Percentiles rank a stretch among this genome's conserved stretches.
These are phyloP conservation scores for Macrophomina phaseolina DNA, from an alignment of 2,329 filamentous ascomycete genomes.

Conservation along the genomic window DNA sequence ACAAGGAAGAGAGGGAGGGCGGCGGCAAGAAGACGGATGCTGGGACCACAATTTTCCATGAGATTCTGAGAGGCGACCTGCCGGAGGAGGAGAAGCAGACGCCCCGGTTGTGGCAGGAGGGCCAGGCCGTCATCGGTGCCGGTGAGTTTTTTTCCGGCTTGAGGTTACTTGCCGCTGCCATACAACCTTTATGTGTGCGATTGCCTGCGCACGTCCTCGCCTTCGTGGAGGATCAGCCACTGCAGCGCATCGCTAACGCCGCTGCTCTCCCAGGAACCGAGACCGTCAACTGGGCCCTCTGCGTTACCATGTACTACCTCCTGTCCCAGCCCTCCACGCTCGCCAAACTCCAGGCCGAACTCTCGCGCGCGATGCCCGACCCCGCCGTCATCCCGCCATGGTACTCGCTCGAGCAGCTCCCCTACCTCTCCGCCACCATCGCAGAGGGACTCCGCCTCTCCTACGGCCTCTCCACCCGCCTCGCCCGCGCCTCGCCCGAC, in stretches of 20 bases:
- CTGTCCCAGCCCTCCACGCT: constrained; percentile 41
- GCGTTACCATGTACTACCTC: constrained; percentile 44
- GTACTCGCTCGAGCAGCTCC: constrained; percentile 24
- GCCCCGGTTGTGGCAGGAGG: constrained; percentile 28
- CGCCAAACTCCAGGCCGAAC: constrained; percentile 41
- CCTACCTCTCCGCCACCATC: constrained; percentile 32
- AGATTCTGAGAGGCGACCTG: constrained; percentile 28
- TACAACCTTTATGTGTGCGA: too few species aligned
- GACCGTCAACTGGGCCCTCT: constrained; percentile 44
- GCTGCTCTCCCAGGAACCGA: constrained; percentile 45
- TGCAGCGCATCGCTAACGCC: not conserved
- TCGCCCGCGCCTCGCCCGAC: constrained; percentile 30
- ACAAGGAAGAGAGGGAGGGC: constrained; percentile 15
- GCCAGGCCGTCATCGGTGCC: constrained; percentile 29
- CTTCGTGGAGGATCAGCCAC: too few species aligned
- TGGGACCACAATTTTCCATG: constrained; percentile 29
- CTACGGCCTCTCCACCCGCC: constrained; percentile 29
- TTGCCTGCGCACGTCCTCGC: too few species aligned
- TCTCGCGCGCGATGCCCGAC: constrained; percentile 31
- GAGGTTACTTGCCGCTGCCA: too few species aligned
- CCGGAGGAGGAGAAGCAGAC: constrained; percentile 28
- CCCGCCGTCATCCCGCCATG: not conserved
- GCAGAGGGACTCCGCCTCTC: constrained; percentile 32
- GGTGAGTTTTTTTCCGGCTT: constrained; percentile 5
- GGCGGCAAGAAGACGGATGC: constrained; percentile 1